phyloP scores from a whole-genome alignment of 2,329 filamentous ascomycete genomes.

The Lecanicillium sp. region DNA sequence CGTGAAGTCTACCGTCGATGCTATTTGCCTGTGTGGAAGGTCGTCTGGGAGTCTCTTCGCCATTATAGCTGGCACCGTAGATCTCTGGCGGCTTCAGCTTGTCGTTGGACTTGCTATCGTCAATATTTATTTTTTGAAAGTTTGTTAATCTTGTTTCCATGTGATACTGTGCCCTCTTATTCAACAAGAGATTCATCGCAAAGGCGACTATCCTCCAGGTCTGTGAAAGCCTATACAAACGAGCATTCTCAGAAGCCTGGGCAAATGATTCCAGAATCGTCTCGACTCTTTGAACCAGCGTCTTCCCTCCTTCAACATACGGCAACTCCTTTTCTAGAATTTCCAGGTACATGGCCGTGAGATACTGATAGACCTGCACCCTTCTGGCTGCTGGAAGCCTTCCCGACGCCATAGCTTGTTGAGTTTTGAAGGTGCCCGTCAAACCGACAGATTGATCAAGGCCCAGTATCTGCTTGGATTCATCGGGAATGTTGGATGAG shows the following conservation, averaged over 20 bases:
- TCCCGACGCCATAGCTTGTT: conserved; percentile 56
- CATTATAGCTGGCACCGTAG: conserved; percentile 18
- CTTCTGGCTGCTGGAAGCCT: conserved; percentile 43
- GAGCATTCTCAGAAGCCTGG: conserved; percentile 45
- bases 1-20: conserved; percentile 22
- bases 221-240: conserved; percentile 52
- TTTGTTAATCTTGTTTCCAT: conserved; percentile 38
- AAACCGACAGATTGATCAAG: conserved; percentile 51
- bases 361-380: conserved; percentile 45
- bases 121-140: conserved; percentile 24
- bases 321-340: conserved; percentile 43
- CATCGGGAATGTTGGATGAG: conserved; percentile 20
- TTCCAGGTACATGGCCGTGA: conserved; percentile 48
- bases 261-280: conserved; percentile 49
- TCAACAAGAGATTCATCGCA: conserved; percentile 45
- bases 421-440: conserved; percentile 48
- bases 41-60: conserved; percentile 30
- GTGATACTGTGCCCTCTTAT: conserved; percentile 48
- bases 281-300: conserved; percentile 38
- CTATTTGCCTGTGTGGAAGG: conserved; percentile 18
- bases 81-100: conserved; percentile 18
- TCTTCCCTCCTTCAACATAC: conserved; percentile 21
- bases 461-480: conserved; percentile 34
- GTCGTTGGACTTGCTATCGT: conserved; percentile 19
- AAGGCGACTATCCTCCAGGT: conserved; percentile 55